Conservation (phyloP, 495 filamentous ascomycete species). For the Poronia punctata region DNA sequence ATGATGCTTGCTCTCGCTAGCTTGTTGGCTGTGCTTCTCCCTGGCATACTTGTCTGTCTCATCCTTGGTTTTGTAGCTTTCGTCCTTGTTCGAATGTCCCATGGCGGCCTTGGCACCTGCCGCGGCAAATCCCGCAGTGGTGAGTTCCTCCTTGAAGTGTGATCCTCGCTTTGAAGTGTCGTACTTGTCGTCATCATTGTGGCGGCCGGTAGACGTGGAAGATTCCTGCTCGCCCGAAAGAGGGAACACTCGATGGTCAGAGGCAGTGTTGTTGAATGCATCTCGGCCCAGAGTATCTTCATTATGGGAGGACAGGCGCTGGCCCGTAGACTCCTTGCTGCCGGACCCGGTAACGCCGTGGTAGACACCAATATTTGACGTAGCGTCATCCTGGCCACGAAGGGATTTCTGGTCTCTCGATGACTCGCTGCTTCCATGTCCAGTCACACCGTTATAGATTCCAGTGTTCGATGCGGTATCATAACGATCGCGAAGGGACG, state of each 20-base stretch:
- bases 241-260: constrained; percentile 22
- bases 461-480: constrained; percentile 1
- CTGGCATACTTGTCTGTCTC: background rate
- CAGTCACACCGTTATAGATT: constrained; percentile 32
- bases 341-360: constrained; percentile 36
- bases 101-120: constrained; percentile 14
- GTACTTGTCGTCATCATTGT: background rate
- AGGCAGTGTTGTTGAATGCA: too few relatives aligned
- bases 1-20: background rate
- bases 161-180: constrained; percentile 1
- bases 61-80: background rate
- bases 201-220: background rate
- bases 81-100: constrained; percentile 3
- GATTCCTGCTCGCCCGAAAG: constrained; percentile 8
- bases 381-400: background rate
- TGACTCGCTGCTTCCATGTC: constrained; percentile 34
- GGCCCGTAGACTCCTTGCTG: constrained; percentile 19
- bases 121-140: constrained; percentile 12
- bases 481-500: background rate
- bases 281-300: too few relatives aligned
- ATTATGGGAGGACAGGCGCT: background rate
- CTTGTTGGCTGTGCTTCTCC: background rate
- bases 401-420: too few relatives aligned
- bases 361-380: constrained; percentile 18
- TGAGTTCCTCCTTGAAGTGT: constrained; percentile 8